Base-by-base conservation (phyloP, 1,139 yeast genomes). In the Zygosaccharomyces pseudobailii region DNA sequence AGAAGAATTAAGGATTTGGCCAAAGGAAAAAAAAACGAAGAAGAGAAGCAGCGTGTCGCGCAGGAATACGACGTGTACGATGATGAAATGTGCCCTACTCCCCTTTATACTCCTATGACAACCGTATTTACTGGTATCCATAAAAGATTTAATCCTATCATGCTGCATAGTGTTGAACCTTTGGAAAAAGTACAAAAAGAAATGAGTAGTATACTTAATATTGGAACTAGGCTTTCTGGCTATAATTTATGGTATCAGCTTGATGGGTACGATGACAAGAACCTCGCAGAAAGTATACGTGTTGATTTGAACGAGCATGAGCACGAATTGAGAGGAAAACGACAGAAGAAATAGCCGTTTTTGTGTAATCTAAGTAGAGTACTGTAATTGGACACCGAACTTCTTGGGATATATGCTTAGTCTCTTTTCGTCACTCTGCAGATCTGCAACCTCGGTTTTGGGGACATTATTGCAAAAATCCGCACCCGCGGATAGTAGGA, bases 161-260 rank as follows among this genome's bases (percentile, higher is more conserved):
- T 89, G 27, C 69, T 75, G 40, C 81, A 87, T 56, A 84, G 95
- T 63, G 82, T 87, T 33, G 72, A 76, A 39, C 76, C 81, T 6
- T 62, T 73, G 17, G 79, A 77, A 3, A 71, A 75, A 17, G 89
- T 84, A 0, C 79, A 74, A 47, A 67, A 69, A 20, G 69, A 74
- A 30, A 89, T 90, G 96, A 71, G 75, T 40, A 69, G 74, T 10
- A 76, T 84, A 0, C 64, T 88, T 50, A 70, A 72, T 10, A 71
- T 69, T 17, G 96, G 96, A 0, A 73, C 72, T 1, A 73, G 92
- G 47, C 69, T 81, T 5, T 71, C 83, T 6, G 78, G 78, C 32
- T 79, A 79, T 59, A 78, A 84, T 60, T 71, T 87, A 32, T 89
- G 96, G 96, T 87, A 83, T 58, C 88, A 87, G 58, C 74, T 89